phyloP scores from a whole-genome alignment of 148 eudicot species.

The Silene conica region DNA sequence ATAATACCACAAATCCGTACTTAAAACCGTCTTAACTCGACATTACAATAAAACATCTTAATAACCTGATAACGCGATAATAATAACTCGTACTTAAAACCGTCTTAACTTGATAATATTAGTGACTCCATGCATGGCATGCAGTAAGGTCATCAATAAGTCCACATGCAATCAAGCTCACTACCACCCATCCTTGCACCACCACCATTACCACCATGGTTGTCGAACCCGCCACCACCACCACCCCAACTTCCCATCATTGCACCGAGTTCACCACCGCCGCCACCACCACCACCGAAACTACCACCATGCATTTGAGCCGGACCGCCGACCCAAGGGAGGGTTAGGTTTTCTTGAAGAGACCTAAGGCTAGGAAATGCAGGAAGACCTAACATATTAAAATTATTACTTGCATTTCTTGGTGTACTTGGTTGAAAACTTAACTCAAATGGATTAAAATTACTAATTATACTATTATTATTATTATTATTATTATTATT shows the following conservation, averaged over 20 bases:
- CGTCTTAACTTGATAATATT: neutral
- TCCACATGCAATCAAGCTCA: constrained; percentile 34
- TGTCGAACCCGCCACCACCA: constrained; percentile 1
- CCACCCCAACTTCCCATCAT: constrained; percentile 24
- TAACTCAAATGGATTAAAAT: constrained; percentile 30
- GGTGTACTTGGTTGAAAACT: constrained; percentile 23
- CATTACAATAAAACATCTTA: neutral
- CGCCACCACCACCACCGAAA: neutral
- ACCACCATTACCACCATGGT: constrained; percentile 4
- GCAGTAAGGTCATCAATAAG: constrained; percentile 8
- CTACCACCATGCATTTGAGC: constrained; percentile 13
- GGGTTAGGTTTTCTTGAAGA: constrained; percentile 39
- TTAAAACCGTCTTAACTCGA: too few relatives aligned
- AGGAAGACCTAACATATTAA: constrained; percentile 23
- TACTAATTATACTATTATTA: constrained; percentile 18
- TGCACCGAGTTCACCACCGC: constrained; percentile 12
- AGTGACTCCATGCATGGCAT: neutral
- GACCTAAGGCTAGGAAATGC: constrained; percentile 67
- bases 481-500: neutral
- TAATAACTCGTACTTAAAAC: too few relatives aligned
- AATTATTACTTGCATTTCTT: constrained; percentile 1
- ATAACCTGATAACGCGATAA: too few relatives aligned
- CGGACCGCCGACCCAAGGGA: constrained; percentile 24
- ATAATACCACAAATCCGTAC: too few relatives aligned
- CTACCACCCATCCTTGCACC: constrained; percentile 8